Evolutionary conservation across 805 yeast genomes (phyloP), one percentile per base, ranked within the genome.

Genomic region (Teunomyces gatunensis): DNA sequence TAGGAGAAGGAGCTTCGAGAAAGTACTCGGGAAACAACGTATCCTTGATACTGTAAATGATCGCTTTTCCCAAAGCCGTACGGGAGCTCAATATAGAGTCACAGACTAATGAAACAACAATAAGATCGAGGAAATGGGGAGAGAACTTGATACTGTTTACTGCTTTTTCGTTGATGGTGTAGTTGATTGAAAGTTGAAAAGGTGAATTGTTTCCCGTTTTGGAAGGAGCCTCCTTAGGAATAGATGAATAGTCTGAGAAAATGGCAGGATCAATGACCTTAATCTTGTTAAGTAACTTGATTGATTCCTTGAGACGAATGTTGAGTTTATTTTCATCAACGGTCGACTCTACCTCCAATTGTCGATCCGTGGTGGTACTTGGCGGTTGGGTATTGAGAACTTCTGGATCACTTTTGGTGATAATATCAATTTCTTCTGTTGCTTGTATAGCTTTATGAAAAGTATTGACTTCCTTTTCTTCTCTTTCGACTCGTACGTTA

Each of bases 1-100:
- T 67, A 12, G 65, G 57, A 1, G 82, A 65, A 7, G 73, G 61
- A 36, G 78, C 66, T 10, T 66, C 64, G 11, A 78, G 64, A 35
- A 69, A 68, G 49, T 64, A 66, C 54, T 72, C 82, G 39, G 60
- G 78, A 30, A 53, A 49, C 2, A 48, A 25, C 6, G 27, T 11
- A 12, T 35, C 34, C n/a, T 36, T 44, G 17, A 39, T 35, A 29
- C 47, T 51, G 44, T 51, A 53, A 4, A 53, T 44, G 6, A 53
- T 37, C 6, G 53, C 54, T 32, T 49, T 32, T 10, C 54, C 56
- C 7, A 10, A 20, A 17, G 49, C 29, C 27, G 20, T 20, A 6
- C 46, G 25, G 12, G 34, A 18, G 17, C 12, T 32, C 30, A 20
- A 17, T 9, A 15, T 28, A 3, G 39, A 21, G n/a, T 6, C 17